These are phyloP conservation scores for Eucalyptus victrix DNA, from an alignment of 345 rosid species.

Conservation along the genomic window DNA sequence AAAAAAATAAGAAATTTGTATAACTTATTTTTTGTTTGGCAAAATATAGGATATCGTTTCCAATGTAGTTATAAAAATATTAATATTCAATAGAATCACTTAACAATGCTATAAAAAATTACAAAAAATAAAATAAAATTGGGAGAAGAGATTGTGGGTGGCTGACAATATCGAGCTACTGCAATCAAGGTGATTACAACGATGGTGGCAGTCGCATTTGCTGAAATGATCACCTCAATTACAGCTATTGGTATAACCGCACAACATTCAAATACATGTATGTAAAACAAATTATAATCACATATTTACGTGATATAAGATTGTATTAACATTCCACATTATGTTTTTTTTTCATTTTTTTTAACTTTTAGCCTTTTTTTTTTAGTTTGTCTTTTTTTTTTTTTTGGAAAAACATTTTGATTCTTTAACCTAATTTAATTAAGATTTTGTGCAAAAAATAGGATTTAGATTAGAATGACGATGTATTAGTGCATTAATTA, in stretches of 20 bases:
- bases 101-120: neutral
- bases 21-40: neutral
- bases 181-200: accelerated
- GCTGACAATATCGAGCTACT: neutral
- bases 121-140: neutral
- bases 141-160: neutral
- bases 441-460: too few relatives aligned
- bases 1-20: neutral
- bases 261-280: neutral
- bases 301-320: neutral
- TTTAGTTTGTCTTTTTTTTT: too few relatives aligned
- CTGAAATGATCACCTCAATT: accelerated
- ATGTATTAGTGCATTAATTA: too few relatives aligned
- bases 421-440: too few relatives aligned
- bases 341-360: neutral
- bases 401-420: too few relatives aligned
- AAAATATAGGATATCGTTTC: neutral
- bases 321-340: neutral
- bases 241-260: neutral
- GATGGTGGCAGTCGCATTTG: neutral
- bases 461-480: too few relatives aligned
- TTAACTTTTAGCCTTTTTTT: too few relatives aligned
- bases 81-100: neutral
- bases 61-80: neutral
- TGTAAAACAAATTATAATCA: neutral